Conservation (phyloP, 2,329 filamentous ascomycete genomes). For the Aspergillus brunneoviolaceus region DNA sequence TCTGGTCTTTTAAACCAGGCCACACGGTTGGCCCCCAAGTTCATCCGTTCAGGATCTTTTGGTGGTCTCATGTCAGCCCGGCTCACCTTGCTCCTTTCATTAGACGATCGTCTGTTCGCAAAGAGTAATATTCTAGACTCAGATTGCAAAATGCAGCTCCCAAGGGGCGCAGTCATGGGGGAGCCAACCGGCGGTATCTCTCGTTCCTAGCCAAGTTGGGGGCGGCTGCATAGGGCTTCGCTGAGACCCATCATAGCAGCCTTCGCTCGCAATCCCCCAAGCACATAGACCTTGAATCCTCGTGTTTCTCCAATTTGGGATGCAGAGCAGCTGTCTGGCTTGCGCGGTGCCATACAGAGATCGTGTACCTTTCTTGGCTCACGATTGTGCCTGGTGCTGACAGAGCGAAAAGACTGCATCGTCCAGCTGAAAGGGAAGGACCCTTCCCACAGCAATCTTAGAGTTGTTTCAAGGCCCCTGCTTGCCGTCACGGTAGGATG, state of each 20-base stretch:
- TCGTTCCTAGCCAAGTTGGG: slow-evolving; percentile 5
- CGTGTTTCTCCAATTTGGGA: not conserved
- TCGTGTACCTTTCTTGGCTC: not conserved
- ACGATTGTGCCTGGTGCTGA: not conserved
- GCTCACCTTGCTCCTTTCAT: not conserved
- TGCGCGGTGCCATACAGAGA: not conserved
- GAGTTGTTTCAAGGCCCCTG: not conserved
- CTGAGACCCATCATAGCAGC: not conserved
- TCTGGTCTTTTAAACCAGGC: slow-evolving; percentile 1
- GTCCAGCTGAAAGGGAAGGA: not conserved
- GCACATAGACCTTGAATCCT: not conserved
- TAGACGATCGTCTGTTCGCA: not conserved
- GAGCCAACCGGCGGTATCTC: not conserved
- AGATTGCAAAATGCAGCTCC: not conserved
- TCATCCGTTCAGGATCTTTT: not conserved
- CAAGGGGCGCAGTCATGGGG: slow-evolving; percentile 2
- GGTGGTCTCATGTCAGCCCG: not conserved
- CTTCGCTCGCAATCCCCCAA: not conserved
- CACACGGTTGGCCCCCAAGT: slow-evolving; percentile 4
- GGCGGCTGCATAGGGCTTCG: not conserved
- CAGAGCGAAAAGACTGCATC: not conserved
- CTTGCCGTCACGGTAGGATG: not conserved
- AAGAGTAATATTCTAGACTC: not conserved
- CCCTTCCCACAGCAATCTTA: not conserved
- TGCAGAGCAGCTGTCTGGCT: not conserved